Percentiles rank a stretch among this genome's conserved stretches.
Evolutionary conservation across 129 eudicot genomes (phyloP).

Genomic region (Mikania micrantha): DNA sequence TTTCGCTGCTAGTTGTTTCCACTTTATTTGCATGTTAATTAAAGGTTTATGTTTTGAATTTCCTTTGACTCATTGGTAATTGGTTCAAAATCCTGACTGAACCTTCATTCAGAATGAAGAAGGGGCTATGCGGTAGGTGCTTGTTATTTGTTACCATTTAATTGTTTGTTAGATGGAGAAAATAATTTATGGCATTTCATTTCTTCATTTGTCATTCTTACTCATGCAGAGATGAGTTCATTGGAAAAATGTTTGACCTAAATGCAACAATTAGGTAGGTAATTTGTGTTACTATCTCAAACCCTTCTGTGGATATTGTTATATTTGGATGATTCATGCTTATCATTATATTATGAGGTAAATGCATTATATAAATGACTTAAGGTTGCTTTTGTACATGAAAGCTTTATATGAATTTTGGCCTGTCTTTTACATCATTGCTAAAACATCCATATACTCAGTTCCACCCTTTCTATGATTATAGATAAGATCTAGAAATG

Average conservation of each 20-base stretch:
- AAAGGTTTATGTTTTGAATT: constrained; percentile 8
- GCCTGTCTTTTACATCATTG: background rate
- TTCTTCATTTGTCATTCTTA: background rate
- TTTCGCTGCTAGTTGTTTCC: constrained; percentile 2
- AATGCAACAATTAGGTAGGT: constrained; percentile 58
- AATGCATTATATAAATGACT: background rate
- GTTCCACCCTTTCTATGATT: background rate
- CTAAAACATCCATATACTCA: background rate
- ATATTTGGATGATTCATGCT: background rate
- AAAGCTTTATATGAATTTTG: background rate
- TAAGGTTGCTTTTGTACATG: background rate
- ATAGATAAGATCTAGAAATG: background rate
- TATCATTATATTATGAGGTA: background rate
- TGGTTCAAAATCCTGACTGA: constrained; percentile 8
- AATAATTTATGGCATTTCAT: background rate
- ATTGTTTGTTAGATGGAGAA: background rate
- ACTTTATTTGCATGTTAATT: constrained; percentile 12
- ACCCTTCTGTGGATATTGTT: background rate
- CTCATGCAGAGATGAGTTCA: constrained; percentile 58
- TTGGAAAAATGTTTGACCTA: constrained; percentile 57
- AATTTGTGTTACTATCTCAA: background rate
- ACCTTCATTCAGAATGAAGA: constrained; percentile 45
- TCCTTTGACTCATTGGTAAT: background rate
- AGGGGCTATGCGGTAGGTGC: constrained; percentile 40
- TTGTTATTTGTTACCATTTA: background rate